Percentiles rank a stretch among this genome's conserved stretches.
These are phyloP conservation scores for Cephalotrichum gorgonifer DNA, from an alignment of 2,329 filamentous ascomycete species.

Conservation along the genomic window DNA sequence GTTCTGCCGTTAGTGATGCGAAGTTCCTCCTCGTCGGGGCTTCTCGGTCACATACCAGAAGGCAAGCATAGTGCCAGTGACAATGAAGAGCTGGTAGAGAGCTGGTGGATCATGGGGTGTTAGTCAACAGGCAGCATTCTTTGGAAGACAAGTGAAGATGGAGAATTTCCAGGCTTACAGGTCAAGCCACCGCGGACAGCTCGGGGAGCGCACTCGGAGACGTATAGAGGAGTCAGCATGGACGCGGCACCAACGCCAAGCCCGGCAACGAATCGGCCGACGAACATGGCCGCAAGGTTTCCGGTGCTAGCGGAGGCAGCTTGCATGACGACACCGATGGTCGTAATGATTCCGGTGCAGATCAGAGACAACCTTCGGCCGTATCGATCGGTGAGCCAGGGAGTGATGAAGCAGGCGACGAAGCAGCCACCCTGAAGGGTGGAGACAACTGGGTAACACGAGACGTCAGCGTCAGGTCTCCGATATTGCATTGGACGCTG, in stretches of 20 bases:
- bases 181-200: conserved; percentile 40
- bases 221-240: conserved; percentile 31
- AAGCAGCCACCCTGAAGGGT: conserved; percentile 61
- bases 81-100: conserved; percentile 40
- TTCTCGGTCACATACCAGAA: conserved; percentile 22
- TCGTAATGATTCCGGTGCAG: conserved; percentile 43
- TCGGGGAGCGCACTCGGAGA: conserved; percentile 38
- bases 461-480: neutral
- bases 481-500: neutral
- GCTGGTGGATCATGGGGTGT: conserved; percentile 15
- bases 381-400: conserved; percentile 40
- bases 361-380: conserved; percentile 48
- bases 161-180: conserved; percentile 15
- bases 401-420: conserved; percentile 47
- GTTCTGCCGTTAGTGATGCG: conserved; percentile 22
- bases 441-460: conserved; percentile 40
- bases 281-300: conserved; percentile 51
- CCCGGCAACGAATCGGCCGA: conserved; percentile 47
- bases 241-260: conserved; percentile 40
- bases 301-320: conserved; percentile 42
- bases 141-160: neutral
- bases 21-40: neutral
- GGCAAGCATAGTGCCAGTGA: conserved; percentile 29
- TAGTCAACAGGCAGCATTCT: neutral
- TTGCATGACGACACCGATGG: conserved; percentile 55